Evolutionary conservation across 306 rosid species (phyloP).

Genomic region (Castanospermum australe): DNA sequence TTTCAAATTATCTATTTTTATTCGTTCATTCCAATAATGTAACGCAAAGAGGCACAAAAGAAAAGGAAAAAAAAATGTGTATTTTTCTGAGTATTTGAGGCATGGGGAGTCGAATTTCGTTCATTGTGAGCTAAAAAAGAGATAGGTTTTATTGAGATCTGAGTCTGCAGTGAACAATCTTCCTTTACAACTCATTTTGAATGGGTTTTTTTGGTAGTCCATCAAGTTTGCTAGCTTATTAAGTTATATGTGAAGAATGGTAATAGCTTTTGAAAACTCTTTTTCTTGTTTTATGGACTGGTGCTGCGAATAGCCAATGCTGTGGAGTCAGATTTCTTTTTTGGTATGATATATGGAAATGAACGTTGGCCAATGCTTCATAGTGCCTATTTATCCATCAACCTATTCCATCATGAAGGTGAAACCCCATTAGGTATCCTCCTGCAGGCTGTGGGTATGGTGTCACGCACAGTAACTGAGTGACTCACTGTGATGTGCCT

Average conservation of each 20-base stretch:
- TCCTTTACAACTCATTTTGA: slow-evolving; percentile 37
- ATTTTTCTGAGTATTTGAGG: slow-evolving; percentile 18
- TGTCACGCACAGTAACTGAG: not conserved
- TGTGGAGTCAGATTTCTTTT: not conserved
- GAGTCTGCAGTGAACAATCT: slow-evolving; percentile 16
- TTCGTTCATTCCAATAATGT: slow-evolving; percentile 18
- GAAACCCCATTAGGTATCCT: not conserved
- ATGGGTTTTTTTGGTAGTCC: slow-evolving; percentile 26
- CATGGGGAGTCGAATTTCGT: slow-evolving; percentile 18
- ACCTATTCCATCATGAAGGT: not conserved
- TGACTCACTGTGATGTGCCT: not conserved
- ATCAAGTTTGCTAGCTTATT: not conserved
- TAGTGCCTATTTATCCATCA: not conserved
- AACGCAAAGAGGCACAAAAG: slow-evolving; percentile 25
- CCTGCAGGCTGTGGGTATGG: not conserved
- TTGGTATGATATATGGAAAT: not conserved
- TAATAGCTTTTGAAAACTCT: not conserved
- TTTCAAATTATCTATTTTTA: slow-evolving; percentile 33
- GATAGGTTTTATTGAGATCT: slow-evolving; percentile 25
- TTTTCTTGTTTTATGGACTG: not conserved
- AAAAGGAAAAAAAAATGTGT: slow-evolving; percentile 35
- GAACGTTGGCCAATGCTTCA: not conserved
- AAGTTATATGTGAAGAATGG: slow-evolving; percentile 1
- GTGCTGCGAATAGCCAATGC: not conserved
- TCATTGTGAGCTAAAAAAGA: slow-evolving; percentile 16